Conservation (phyloP, 2,329 filamentous ascomycete genomes). For the Monosporascus ibericus region DNA sequence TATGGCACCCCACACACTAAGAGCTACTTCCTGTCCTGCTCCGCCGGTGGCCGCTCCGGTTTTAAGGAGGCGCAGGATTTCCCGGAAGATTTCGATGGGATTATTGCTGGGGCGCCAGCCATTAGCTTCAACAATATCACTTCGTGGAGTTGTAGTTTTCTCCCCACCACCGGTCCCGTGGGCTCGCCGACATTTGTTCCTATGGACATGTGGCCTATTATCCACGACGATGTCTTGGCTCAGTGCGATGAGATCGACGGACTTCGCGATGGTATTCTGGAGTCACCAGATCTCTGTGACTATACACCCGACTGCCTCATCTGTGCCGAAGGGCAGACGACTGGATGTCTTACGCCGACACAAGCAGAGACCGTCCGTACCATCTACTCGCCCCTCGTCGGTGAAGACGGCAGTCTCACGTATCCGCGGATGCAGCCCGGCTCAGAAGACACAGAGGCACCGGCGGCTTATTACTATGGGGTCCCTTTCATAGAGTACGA, state of each 20-base stretch:
- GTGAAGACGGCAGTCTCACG: conserved; percentile 32
- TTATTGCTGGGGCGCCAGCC: conserved; percentile 41
- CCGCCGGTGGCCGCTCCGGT: conserved; percentile 52
- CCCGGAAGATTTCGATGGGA: conserved; percentile 51
- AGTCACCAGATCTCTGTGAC: conserved; percentile 8
- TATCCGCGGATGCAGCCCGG: conserved; percentile 47
- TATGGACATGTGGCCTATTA: not conserved
- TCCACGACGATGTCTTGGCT: not conserved
- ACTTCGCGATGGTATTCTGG: conserved; percentile 7
- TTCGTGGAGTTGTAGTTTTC: conserved; percentile 34
- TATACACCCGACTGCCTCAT: conserved; percentile 7
- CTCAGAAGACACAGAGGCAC: conserved; percentile 30
- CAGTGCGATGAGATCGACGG: conserved; percentile 13
- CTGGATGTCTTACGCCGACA: conserved; percentile 3
- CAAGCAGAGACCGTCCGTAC: conserved; percentile 8
- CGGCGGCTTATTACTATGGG: conserved; percentile 31
- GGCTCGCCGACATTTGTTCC: conserved; percentile 1
- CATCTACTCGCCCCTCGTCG: conserved; percentile 4
- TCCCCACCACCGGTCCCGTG: conserved; percentile 29
- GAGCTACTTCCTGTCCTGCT: conserved; percentile 52
- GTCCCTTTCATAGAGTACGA: conserved; percentile 35
- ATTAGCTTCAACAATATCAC: conserved; percentile 26
- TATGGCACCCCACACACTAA: conserved; percentile 34
- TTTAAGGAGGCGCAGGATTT: conserved; percentile 45
- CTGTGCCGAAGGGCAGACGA: conserved; percentile 1